Evolutionary conservation across 345 rosid species (phyloP), one percentile per base, ranked within the genome.

Genomic region (Barbarea vulgaris): DNA sequence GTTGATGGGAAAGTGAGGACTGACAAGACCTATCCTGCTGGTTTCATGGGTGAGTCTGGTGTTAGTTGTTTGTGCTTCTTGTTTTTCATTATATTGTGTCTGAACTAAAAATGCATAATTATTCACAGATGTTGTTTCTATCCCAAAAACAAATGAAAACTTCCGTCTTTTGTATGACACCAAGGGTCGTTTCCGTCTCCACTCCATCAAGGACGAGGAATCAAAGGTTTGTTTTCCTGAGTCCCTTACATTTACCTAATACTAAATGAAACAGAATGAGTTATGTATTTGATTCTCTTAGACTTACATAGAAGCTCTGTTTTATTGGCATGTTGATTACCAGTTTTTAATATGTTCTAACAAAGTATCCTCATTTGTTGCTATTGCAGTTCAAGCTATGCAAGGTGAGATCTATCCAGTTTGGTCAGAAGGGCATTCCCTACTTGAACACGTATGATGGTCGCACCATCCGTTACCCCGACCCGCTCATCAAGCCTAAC

Each of bases 341-440:
- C 44, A 14, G 15, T 69, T 9, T 70, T 44, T 44, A 9, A 14
- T 44, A 18, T 46, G 46, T 44, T 28, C 22, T 9, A 30, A 56
- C 33, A 19, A 57, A 30, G 24, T 71, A 34, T 48, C 5, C 0
- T 79, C 70, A 19, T 89, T 83, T 78, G 90, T 82, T 37, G 87
- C 76, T 70, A 86, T 90, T 91, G 65, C 87, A 89, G 96, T 83
- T 86, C 63, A 89, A 89, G 85, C 91, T 89, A 7, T 89, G 93
- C 89, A 89, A 86, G 58, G 93, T 87, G 60, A 77, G 85, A 64
- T 74, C 87, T 6, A 78, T 88, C 54, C 93, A 79, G 74, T 88
- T 87, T 57, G 91, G 91, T 41, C 84, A 81, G 77, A 89, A 89
- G 74, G 96, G 91, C 2, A 88, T 88, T 72, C 96, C 96, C 0